These are phyloP conservation scores for Mucuna pruriens DNA, from an alignment of 306 rosid species.

Conservation along the genomic window DNA sequence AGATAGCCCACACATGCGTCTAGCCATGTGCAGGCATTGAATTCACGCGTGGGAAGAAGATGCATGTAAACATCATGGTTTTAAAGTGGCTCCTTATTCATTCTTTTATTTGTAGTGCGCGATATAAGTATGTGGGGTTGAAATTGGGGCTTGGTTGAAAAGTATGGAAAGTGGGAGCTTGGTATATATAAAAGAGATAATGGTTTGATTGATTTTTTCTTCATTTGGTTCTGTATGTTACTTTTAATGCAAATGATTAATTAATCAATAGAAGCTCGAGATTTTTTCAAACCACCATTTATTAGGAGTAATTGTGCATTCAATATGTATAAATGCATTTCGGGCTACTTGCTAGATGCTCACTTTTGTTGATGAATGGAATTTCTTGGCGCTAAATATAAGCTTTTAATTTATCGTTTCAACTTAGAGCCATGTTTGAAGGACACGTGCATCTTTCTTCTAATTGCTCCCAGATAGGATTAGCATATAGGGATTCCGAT, in stretches of 20 bases:
- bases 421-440: background rate
- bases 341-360: background rate
- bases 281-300: background rate
- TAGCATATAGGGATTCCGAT: no score
- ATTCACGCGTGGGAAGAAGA: conserved; percentile 23
- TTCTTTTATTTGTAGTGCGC: background rate
- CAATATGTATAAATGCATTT: background rate
- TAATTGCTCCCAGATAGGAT: no score
- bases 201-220: background rate
- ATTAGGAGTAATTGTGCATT: background rate
- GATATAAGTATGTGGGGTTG: conserved; percentile 7
- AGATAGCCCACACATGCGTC: background rate
- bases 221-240: background rate
- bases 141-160: background rate
- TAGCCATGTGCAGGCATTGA: conserved; percentile 34
- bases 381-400: background rate
- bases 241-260: background rate
- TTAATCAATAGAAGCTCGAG: background rate
- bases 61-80: conserved; percentile 27
- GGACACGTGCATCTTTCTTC: no score
- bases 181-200: background rate
- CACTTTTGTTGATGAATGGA: conserved; percentile 9
- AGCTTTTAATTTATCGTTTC: background rate
- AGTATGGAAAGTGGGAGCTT: background rate
- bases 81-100: background rate